Percentiles rank a stretch among this genome's conserved stretches.
Evolutionary conservation across 192 early-diverging fungal genomes (phyloP).

Genomic region (Podila epicladia): DNA sequence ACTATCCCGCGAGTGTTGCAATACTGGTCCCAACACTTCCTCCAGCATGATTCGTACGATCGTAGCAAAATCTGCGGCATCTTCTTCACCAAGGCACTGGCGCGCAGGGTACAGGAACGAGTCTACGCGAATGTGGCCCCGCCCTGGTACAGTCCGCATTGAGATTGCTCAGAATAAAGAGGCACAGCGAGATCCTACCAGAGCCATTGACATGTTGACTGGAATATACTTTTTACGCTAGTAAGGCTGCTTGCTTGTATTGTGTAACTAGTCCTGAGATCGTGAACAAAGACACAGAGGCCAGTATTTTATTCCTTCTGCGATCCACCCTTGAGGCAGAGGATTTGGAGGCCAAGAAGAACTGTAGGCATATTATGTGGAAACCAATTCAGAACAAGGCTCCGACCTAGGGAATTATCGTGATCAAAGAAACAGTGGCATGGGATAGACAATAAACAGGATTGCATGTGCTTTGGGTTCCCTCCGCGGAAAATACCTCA

Average conservation of each 20-base stretch:
- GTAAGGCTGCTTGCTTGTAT: constrained; percentile 50
- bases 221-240: not conserved
- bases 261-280: no score
- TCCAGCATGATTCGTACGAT: constrained; percentile 44
- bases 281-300: no score
- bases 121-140: constrained; percentile 40
- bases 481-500: no score
- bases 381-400: not conserved
- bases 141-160: constrained; percentile 47
- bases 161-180: not conserved
- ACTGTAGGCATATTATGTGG: no score
- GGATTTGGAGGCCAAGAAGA: no score
- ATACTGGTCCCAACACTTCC: not conserved
- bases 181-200: not conserved
- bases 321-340: no score
- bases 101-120: constrained; percentile 12
- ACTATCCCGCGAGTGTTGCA: not conserved
- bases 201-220: not conserved
- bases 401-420: not conserved
- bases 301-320: no score
- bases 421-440: no score
- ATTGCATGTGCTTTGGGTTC: no score
- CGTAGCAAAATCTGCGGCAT: constrained; percentile 57
- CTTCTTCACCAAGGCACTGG: constrained; percentile 54
- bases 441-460: no score